phyloP scores from a whole-genome alignment of 2,329 filamentous ascomycete species.

The Diaporthe humulicola region DNA sequence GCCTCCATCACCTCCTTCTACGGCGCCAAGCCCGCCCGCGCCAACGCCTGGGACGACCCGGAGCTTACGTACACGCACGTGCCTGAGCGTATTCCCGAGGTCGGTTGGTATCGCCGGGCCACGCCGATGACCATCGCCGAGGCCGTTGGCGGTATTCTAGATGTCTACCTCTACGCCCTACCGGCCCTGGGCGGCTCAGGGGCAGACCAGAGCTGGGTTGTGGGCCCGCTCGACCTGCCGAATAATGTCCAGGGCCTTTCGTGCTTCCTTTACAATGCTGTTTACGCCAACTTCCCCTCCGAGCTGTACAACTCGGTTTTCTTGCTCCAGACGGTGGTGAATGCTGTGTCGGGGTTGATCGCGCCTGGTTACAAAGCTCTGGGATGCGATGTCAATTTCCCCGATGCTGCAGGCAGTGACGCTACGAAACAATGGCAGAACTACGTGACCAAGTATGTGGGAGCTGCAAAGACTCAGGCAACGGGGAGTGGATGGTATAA shows the following conservation, averaged over 20 bases:
- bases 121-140: slow-evolving; percentile 39
- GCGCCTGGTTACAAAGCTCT: slow-evolving; percentile 38
- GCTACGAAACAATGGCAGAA: neutral
- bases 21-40: slow-evolving; percentile 38
- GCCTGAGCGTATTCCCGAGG: slow-evolving; percentile 39
- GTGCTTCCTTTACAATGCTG: slow-evolving; percentile 41
- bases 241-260: slow-evolving; percentile 37
- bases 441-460: neutral
- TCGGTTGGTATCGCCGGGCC: slow-evolving; percentile 39
- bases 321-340: slow-evolving; percentile 33
- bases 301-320: slow-evolving; percentile 36
- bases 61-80: slow-evolving; percentile 38
- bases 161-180: slow-evolving; percentile 39
- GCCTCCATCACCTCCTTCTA: slow-evolving; percentile 41
- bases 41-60: slow-evolving; percentile 34
- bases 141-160: slow-evolving; percentile 35
- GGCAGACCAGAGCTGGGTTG: slow-evolving; percentile 37
- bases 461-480: neutral
- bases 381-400: slow-evolving; percentile 36
- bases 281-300: slow-evolving; percentile 40
- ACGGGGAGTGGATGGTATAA: neutral
- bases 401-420: slow-evolving; percentile 27
- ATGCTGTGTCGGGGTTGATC: slow-evolving; percentile 31
- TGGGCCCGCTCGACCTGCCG: slow-evolving; percentile 36
- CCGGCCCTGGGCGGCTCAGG: slow-evolving; percentile 38